Conservation (phyloP, 2,329 filamentous ascomycete species). For the Phaeosphaeria sp. region DNA sequence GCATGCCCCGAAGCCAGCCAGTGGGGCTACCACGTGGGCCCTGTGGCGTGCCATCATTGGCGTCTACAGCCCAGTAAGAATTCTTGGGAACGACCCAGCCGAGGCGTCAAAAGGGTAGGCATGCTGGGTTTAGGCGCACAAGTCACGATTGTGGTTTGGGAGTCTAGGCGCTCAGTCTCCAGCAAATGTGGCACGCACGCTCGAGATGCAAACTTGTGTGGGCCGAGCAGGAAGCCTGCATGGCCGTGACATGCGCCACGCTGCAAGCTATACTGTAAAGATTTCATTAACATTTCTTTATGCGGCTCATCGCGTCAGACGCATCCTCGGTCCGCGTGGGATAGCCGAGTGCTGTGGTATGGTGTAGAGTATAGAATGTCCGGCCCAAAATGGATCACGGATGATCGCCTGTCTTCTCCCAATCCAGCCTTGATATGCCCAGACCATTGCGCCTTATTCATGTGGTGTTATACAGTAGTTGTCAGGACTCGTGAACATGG, state of each 20-base stretch:
- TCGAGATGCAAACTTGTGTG: constrained; percentile 12
- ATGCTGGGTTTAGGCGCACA: constrained; percentile 2
- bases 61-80: constrained; percentile 12
- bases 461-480: constrained; percentile 40
- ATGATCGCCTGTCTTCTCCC: constrained; percentile 10
- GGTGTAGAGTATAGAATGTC: constrained; percentile 16
- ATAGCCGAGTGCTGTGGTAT: constrained; percentile 15
- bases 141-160: background rate
- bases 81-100: constrained; percentile 12
- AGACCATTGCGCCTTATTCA: constrained; percentile 35
- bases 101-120: constrained; percentile 16
- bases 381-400: constrained; percentile 2
- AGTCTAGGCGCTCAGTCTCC: constrained; percentile 10
- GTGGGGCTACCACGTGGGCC: constrained; percentile 30
- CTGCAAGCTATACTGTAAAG: constrained; percentile 15
- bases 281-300: constrained; percentile 13
- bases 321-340: constrained; percentile 18
- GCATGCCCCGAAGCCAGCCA: constrained; percentile 11
- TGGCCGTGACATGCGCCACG: constrained; percentile 14
- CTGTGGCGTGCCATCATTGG: constrained; percentile 28
- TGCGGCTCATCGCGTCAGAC: constrained; percentile 25
- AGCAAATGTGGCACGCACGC: constrained; percentile 22
- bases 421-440: constrained; percentile 14
- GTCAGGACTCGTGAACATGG: constrained; percentile 21
- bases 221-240: constrained; percentile 9